These are phyloP conservation scores for Hibiscus tridactylites DNA, from an alignment of 345 rosid species.

Conservation along the genomic window DNA sequence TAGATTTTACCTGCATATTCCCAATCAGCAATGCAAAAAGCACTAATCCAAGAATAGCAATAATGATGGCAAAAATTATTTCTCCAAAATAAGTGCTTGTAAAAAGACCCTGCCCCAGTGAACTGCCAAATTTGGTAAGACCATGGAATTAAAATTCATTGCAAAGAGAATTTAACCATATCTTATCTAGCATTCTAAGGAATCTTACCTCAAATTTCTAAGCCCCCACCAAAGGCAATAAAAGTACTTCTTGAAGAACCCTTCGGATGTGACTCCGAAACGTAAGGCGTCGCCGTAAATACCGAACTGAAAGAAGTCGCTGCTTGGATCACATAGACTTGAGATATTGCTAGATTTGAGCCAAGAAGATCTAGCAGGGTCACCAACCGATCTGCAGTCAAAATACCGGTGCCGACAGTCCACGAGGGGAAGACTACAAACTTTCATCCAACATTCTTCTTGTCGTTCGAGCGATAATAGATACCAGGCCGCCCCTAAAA, in stretches of 20 bases:
- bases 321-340: conserved; percentile 37
- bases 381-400: conserved; percentile 42
- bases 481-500: conserved; percentile 96
- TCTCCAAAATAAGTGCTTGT: conserved; percentile 86
- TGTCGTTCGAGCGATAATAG: conserved; percentile 74
- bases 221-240: conserved; percentile 97
- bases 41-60: conserved; percentile 77
- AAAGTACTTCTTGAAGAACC: conserved; percentile 70
- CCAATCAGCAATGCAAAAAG: conserved; percentile 91
- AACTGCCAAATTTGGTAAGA: conserved; percentile 31
- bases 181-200: background rate
- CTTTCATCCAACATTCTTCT: conserved; percentile 83
- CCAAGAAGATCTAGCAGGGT: conserved; percentile 45
- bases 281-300: conserved; percentile 65
- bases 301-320: conserved; percentile 51
- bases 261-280: conserved; percentile 42
- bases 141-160: background rate
- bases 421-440: conserved; percentile 38
- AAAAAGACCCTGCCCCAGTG: conserved; percentile 71
- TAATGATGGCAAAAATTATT: conserved; percentile 56
- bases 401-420: conserved; percentile 48
- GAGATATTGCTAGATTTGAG: conserved; percentile 58
- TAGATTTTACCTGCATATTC: conserved; percentile 71
- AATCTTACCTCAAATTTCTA: conserved; percentile 24
- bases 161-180: background rate